Base-by-base conservation (phyloP, 306 rosid species). In the Fragaria nilgerrensis region DNA sequence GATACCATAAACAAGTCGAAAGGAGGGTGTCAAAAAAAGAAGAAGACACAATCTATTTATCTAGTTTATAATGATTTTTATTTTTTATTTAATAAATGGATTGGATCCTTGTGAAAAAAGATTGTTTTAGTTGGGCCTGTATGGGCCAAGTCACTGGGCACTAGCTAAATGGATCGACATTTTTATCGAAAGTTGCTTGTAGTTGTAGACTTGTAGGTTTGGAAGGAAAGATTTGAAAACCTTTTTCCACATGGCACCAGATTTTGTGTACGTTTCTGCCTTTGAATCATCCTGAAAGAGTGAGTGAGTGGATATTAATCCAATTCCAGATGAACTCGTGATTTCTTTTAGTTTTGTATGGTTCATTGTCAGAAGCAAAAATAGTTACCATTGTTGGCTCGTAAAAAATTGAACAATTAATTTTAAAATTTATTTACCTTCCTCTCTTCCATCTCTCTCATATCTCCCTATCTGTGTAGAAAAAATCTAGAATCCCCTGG, bases 401-500 rank as follows among this genome's bases (percentile, higher is more conserved):
- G n/a, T 52, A 1, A 19, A 49, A 49, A 49, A 6, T 49, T 0
- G 48, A 44, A 44, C 2, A 43, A 41, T 7, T 7, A 41, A 41
- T 37, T 37, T 39, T 43, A 43, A 43, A 43, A 9, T 43, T 43
- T 43, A 9, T 43, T 43, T 43, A 43, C 47, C 47, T 41, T 41
- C 44, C 10, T 41, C 44, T 41, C 44, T 41, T 41, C 10, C 44
- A 41, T 43, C 12, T 43, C 47, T 10, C 13, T 9, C 73, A 15
- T 2, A 9, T 55, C 23, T 39, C 65, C 15, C 14, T 2, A 15
- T 23, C 69, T 55, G 50, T 32, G 68, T 68, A 16, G 78, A 37
- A 37, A 83, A 58, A 88, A 78, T 81, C 80, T 32, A 80, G 78
- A 80, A 27, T 55, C 77, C 73, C 41, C 69, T 17, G 27, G 23